These are phyloP conservation scores for Monilinia laxa DNA, from an alignment of 2,329 filamentous ascomycete species.

Conservation along the genomic window DNA sequence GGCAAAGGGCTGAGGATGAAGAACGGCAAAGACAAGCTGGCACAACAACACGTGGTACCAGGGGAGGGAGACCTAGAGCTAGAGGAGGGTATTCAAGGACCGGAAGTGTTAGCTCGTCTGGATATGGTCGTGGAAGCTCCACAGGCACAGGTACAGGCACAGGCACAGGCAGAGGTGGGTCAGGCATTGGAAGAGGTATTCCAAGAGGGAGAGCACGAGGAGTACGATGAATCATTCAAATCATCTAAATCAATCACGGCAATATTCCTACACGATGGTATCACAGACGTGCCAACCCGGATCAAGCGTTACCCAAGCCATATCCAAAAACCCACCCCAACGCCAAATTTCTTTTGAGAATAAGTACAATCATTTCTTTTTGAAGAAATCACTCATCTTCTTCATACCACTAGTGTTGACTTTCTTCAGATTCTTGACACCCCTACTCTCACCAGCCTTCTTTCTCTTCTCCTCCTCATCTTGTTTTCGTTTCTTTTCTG, in stretches of 20 bases:
- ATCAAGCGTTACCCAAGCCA: slow-evolving; percentile 20
- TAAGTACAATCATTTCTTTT: slow-evolving; percentile 51
- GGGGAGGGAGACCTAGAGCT: slow-evolving; percentile 36
- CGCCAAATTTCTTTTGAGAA: slow-evolving; percentile 9
- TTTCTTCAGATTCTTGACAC: slow-evolving; percentile 79
- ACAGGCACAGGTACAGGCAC: slow-evolving; percentile 5
- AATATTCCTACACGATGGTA: slow-evolving; percentile 26
- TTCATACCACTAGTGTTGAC: slow-evolving; percentile 92
- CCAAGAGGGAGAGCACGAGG: slow-evolving; percentile 56
- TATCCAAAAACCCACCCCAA: slow-evolving; percentile 19
- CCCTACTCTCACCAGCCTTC: slow-evolving; percentile 72
- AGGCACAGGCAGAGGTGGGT: slow-evolving; percentile 42
- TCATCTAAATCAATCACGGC: slow-evolving; percentile 23
- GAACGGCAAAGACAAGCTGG: slow-evolving; percentile 48
- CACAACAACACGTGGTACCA: slow-evolving; percentile 40
- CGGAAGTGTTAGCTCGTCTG: slow-evolving; percentile 34
- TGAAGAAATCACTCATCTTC: slow-evolving; percentile 94
- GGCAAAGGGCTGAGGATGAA: slow-evolving; percentile 63
- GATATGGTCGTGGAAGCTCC: slow-evolving; percentile 24
- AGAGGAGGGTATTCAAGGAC: slow-evolving; percentile 34
- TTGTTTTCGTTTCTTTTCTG: slow-evolving; percentile 79
- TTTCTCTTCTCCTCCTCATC: slow-evolving; percentile 88
- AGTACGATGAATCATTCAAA: slow-evolving; percentile 41
- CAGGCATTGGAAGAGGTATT: slow-evolving; percentile 49
- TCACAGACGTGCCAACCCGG: slow-evolving; percentile 18